Percentiles rank a stretch among this genome's conserved stretches.
Conservation (phyloP, 768 basidiomycete genomes). For the Phlebiopsis flavidoalba region DNA sequence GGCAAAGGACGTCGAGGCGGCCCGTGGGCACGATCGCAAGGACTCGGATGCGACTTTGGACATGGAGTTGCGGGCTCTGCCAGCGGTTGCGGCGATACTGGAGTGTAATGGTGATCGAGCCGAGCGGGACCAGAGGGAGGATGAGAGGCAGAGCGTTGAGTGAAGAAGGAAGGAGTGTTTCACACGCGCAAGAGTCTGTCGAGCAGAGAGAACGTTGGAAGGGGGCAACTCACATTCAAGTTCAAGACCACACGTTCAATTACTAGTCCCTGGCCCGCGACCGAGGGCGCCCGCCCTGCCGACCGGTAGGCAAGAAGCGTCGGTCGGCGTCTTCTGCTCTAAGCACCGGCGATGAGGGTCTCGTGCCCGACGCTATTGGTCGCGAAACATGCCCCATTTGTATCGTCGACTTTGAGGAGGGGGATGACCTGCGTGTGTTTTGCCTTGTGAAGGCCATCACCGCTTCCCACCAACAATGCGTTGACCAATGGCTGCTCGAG, state of each 20-base stretch:
- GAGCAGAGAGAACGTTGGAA: neutral
- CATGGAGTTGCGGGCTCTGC: slow-evolving; percentile 6
- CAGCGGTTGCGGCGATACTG: slow-evolving; percentile 3
- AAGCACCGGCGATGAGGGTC: slow-evolving; percentile 26
- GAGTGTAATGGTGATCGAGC: neutral
- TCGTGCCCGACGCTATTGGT: slow-evolving; percentile 63
- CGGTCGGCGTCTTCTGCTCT: slow-evolving; percentile 12
- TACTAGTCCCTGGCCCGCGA: neutral
- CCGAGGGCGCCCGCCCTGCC: slow-evolving; percentile 1
- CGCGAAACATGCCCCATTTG: slow-evolving; percentile 93
- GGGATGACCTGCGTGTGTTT: slow-evolving; percentile 84
- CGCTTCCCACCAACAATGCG: slow-evolving; percentile 86
- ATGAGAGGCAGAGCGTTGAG: neutral
- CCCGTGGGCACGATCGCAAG: neutral
- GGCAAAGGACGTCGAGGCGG: slow-evolving; percentile 30
- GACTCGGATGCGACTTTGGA: slow-evolving; percentile 3
- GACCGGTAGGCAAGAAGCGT: slow-evolving; percentile 11
- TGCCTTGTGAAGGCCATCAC: slow-evolving; percentile 91
- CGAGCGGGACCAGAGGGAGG: neutral
- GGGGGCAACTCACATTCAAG: neutral
- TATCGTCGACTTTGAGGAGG: slow-evolving; percentile 89
- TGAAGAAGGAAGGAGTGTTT: neutral
- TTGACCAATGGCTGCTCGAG: slow-evolving; percentile 91
- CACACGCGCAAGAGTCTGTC: too few relatives aligned
- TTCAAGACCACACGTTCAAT: neutral